phyloP scores from a whole-genome alignment of 129 eudicot genomes.

The Tagetes erecta region DNA sequence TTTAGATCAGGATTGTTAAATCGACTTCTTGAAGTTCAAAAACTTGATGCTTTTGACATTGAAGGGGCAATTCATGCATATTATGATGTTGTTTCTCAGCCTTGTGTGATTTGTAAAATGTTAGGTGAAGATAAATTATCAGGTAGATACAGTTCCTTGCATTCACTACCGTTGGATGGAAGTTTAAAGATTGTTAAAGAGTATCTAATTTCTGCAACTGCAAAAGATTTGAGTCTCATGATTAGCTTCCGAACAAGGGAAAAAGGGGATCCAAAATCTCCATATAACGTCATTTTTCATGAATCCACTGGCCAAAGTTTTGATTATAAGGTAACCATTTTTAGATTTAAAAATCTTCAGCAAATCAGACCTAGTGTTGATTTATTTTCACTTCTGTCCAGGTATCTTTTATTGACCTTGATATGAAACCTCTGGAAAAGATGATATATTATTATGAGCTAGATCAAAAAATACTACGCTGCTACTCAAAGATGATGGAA shows the following conservation, averaged over 20 bases:
- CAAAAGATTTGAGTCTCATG: slow-evolving; percentile 95
- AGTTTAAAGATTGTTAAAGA: slow-evolving; percentile 74
- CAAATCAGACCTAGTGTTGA: background rate
- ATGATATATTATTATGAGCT: slow-evolving; percentile 76
- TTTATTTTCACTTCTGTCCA: slow-evolving; percentile 27
- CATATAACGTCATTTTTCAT: slow-evolving; percentile 48
- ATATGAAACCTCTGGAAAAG: slow-evolving; percentile 80
- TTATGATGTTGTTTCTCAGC: slow-evolving; percentile 77
- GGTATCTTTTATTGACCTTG: slow-evolving; percentile 96
- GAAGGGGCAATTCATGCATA: slow-evolving; percentile 98
- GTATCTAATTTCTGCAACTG: slow-evolving; percentile 80
- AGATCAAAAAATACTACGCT: slow-evolving; percentile 74
- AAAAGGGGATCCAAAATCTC: slow-evolving; percentile 47
- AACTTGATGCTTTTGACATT: slow-evolving; percentile 74
- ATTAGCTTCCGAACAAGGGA: slow-evolving; percentile 64
- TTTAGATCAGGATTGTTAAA: slow-evolving; percentile 54
- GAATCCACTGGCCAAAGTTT: slow-evolving; percentile 71
- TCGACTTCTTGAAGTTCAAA: slow-evolving; percentile 79
- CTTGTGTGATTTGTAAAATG: slow-evolving; percentile 62
- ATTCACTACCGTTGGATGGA: slow-evolving; percentile 60
- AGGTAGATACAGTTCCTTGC: slow-evolving; percentile 50
- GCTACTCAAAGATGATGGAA: slow-evolving; percentile 49
- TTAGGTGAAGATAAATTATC: slow-evolving; percentile 40
- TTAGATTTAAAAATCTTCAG: background rate
- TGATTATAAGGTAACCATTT: slow-evolving; percentile 73